A percentile compares a stretch with the other conserved stretches of the same genome.
These are phyloP conservation scores for Aspergillus fumigatus DNA, from an alignment of 2,329 filamentous ascomycete genomes.

Conservation along the genomic window DNA sequence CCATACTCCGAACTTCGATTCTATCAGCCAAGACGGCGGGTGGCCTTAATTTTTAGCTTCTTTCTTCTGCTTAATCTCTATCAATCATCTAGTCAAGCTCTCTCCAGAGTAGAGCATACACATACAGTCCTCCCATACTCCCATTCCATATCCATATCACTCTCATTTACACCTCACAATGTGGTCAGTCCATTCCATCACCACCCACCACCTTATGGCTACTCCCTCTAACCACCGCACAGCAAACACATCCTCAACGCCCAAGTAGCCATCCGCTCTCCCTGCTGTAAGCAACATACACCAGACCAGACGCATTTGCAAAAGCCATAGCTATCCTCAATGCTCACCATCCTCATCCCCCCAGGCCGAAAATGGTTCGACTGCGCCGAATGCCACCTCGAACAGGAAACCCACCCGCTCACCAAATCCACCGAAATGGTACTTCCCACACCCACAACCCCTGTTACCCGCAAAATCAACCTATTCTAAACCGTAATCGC, in stretches of 20 bases:
- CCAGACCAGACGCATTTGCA: neutral
- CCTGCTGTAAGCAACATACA: constrained; percentile 68
- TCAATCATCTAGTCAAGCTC: neutral
- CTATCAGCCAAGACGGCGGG: neutral
- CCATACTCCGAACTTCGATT: too few species aligned
- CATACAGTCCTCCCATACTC: neutral
- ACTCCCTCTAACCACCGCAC: constrained; percentile 11
- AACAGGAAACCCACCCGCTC: constrained; percentile 72
- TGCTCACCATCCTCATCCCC: constrained; percentile 2
- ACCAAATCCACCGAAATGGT: constrained; percentile 78
- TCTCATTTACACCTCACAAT: neutral
- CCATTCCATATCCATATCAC: too few species aligned
- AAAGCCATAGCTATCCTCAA: neutral
- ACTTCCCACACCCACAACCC: constrained; percentile 3
- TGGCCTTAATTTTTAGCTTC: neutral
- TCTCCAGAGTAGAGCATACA: neutral
- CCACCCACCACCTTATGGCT: neutral
- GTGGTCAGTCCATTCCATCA: neutral
- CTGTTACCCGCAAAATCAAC: constrained; percentile 1
- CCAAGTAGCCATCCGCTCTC: constrained; percentile 90
- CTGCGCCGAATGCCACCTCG: constrained; percentile 88
- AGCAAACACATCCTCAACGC: constrained; percentile 99
- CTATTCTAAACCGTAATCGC: neutral
- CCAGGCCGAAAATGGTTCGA: constrained; percentile 96
- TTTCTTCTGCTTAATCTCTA: neutral